Evolutionary conservation across 140 eudicot species (phyloP), one percentile per base, ranked within the genome.

Genomic region (Senecio squalidus): DNA sequence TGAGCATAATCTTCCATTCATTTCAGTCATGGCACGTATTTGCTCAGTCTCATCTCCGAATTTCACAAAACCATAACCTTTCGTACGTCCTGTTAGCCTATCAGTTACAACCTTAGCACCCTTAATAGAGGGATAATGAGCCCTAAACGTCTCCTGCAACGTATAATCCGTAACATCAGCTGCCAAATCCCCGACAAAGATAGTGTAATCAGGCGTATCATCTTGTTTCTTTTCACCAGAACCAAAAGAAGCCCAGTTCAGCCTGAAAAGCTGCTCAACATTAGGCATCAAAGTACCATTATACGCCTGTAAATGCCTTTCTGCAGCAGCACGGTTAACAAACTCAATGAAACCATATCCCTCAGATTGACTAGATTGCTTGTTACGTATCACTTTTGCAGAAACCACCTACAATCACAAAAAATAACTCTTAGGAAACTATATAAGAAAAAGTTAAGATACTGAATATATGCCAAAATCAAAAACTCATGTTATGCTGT

Each of bases 21-120:
- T 90, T 78, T 85, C 94, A 29, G 91, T 76, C 97, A 90, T 90
- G 4, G 95, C 95, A 45, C 85, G 88, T 3, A 86, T 1, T 55
- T 90, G 95, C 59, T 90, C 95, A 45, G 79, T 80, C 60, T 90
- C 97, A 79, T 90, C 97, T 24, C 84, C 95, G 74, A 90, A 90
- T 69, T 73, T 86, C 13, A 90, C 95, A 78, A 90, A 90, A 11
- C 97, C 97, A 76, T 90, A 90, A 23, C 97, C 95, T 72, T 90
- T 90, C 3, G 90, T 63, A 17, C 85, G 89, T 3, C 95, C 94
- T 15, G 95, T 90, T 46, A 71, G 47, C 77, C 82, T 66, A 69
- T 90, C 95, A 34, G 86, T 90, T 36, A 90, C 94, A 66, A 90
- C 97, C 66, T 86, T 86, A 25, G 95, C 97, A 56, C 87, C 82